Base-by-base conservation (phyloP, 352 stramenopile species). In the Pythium grandisporangium region DNA sequence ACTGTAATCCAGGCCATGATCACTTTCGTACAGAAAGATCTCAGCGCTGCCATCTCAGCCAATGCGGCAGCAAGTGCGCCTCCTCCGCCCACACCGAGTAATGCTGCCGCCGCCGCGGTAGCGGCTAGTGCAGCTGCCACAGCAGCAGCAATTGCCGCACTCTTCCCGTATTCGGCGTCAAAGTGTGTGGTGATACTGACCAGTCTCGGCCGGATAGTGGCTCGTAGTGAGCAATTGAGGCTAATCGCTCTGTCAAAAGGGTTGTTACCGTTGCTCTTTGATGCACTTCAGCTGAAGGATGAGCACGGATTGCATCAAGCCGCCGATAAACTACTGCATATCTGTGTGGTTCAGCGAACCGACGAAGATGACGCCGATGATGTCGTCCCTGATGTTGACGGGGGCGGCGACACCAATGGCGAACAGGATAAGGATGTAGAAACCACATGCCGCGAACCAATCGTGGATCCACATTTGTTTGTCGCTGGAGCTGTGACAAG, bases 241-340 rank as follows among this genome's bases (percentile, higher is more conserved):
- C 37, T 26, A 1, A 45, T 66, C 11, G 53, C 57, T 5, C 77
- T 75, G 19, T 8, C 34, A 17, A 51, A 59, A 4, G 66, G 63
- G 1, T 12, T 79, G 3, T 27, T 84, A 1, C 45, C 56, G 0
- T 21, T 75, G 2, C 37, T 79, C 3, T 11, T 86, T 2, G 59
- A 79, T 25, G 71, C 51, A 13, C 69, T 71, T 38, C 63, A 59
- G 5, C 30, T 83, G 6, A 44, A 57, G 5, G 27, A 55, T 0
- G 47, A 63, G 4, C n/a, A 43, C 3, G 33, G 48, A 2, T 54
- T 84, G 4, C 51, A 75, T 32, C 73, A 86, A 56, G 61, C 70
- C 0, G 55, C 56, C 2, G 73, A 86, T 32, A 86, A 81, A 23
- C 37, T 86, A 8, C 51, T 86, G 4, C 70, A 86, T 36, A 26